Percentiles rank a stretch among this genome's conserved stretches.
Conservation (phyloP, 306 rosid species). For the Carpinus viminea region DNA sequence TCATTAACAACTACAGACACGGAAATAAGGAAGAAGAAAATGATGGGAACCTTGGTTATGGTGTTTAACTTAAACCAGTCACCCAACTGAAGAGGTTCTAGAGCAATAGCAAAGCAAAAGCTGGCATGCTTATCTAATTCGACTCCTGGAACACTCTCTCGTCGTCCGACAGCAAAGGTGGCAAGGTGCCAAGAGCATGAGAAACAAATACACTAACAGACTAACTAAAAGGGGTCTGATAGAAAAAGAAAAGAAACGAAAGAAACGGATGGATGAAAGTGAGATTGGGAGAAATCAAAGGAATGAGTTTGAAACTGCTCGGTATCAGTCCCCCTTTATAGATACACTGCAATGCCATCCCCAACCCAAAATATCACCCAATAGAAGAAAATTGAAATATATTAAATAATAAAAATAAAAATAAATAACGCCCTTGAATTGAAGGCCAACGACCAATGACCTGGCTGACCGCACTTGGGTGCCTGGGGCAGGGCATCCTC, state of each 20-base stretch:
- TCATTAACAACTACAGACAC: background rate
- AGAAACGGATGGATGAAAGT: background rate
- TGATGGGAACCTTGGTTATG: background rate
- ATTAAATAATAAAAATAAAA: background rate
- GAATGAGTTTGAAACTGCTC: background rate
- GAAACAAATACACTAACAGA: background rate
- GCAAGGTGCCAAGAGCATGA: conserved; percentile 18
- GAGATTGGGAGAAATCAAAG: background rate
- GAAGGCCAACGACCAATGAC: background rate
- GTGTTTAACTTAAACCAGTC: background rate
- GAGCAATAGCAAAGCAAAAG: background rate
- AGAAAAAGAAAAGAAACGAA: background rate
- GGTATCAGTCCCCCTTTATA: conserved; percentile 19
- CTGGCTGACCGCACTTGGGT: background rate
- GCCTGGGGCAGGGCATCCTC: background rate
- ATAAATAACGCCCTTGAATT: background rate
- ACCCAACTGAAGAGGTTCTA: background rate
- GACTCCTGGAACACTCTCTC: background rate
- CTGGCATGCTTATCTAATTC: background rate
- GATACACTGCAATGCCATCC: background rate
- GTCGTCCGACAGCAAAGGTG: conserved; percentile 23
- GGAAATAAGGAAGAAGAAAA: background rate
- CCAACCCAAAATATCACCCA: too few relatives aligned
- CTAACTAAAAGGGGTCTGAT: background rate
- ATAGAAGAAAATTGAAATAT: background rate